phyloP scores from a whole-genome alignment of 2,329 filamentous ascomycete species.

The Ophioceras dolichostomum region DNA sequence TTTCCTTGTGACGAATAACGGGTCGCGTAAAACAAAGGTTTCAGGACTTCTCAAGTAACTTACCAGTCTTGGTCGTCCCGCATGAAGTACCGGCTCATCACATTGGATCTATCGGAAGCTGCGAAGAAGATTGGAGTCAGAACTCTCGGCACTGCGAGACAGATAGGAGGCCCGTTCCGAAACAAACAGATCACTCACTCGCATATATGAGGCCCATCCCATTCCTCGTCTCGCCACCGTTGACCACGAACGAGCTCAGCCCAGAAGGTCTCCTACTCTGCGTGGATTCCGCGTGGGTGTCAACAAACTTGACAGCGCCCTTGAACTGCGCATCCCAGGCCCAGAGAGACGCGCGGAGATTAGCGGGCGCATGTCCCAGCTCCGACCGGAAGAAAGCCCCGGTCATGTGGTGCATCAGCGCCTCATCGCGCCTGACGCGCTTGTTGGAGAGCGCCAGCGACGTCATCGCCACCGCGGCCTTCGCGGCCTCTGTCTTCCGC shows the following conservation, averaged over 20 bases:
- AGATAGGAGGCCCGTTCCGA: neutral
- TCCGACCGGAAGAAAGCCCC: slow-evolving; percentile 21
- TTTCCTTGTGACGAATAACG: no score
- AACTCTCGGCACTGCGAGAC: no score
- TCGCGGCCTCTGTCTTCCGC: slow-evolving; percentile 32
- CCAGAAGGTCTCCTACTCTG: no score
- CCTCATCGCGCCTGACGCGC: slow-evolving; percentile 19
- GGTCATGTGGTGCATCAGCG: slow-evolving; percentile 14
- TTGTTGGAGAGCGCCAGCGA: neutral
- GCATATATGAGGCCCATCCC: slow-evolving; percentile 29
- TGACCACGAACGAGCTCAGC: neutral
- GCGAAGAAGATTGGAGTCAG: no score
- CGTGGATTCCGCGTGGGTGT: neutral
- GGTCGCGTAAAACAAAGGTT: no score
- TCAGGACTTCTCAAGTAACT: no score
- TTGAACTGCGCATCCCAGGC: slow-evolving; percentile 2
- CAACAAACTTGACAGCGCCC: neutral
- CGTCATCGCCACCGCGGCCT: slow-evolving; percentile 9
- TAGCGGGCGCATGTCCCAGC: no score
- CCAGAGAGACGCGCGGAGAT: neutral
- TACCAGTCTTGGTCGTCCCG: no score
- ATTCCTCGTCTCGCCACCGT: neutral
- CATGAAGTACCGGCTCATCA: no score
- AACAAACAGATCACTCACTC: slow-evolving; percentile 18
- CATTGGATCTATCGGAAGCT: no score